Evolutionary conservation across 495 filamentous ascomycete genomes (phyloP), one percentile per base, ranked within the genome.

Genomic region (Aspergillus cavernicola): DNA sequence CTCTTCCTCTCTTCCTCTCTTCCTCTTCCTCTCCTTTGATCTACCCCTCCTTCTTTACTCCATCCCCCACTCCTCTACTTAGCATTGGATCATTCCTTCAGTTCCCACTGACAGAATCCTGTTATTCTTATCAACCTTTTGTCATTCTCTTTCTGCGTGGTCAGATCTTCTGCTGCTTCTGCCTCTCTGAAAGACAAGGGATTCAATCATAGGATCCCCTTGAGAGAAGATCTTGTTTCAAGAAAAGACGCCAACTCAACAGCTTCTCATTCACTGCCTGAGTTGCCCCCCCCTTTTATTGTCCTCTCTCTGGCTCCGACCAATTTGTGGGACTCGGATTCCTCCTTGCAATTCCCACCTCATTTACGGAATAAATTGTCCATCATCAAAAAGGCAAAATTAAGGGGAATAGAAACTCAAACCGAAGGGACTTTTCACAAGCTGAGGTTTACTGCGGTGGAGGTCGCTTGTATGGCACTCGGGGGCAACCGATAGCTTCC

Each of bases 71-170:
- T 58, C 60, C 53, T 64, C 65, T 36, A 38, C 69, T 67, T 57
- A 64, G 39, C 52, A 56, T 36, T 55, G 59, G 75, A 51, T 74
- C 72, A 62, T 67, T 72, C 70, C 72, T 75, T 73, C 63, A 59
- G 15, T 56, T 58, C 57, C 58, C 53, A 62, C 65, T 67, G 58
- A 57, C 61, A 55, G 60, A 59, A 57, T 56, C 58, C 53, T 62
- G 48, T 59, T 60, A 52, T 58, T 61, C 54, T 63, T 58, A 62
- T 56, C 47, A 43, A 33, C 35, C 53, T 50, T 62, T 57, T 66
- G 68, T 72, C 73, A 69, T 69, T 74, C 73, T 72, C 62, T 72
- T 58, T 67, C 63, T 67, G 65, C 57, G 66, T 55, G 63, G 57
- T 64, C 59, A 58, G 61, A 57, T 64, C 62, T 52, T 37, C 53